These are phyloP conservation scores for Berkeleyomyces basicola DNA, from an alignment of 2,329 filamentous ascomycete genomes.

Conservation along the genomic window DNA sequence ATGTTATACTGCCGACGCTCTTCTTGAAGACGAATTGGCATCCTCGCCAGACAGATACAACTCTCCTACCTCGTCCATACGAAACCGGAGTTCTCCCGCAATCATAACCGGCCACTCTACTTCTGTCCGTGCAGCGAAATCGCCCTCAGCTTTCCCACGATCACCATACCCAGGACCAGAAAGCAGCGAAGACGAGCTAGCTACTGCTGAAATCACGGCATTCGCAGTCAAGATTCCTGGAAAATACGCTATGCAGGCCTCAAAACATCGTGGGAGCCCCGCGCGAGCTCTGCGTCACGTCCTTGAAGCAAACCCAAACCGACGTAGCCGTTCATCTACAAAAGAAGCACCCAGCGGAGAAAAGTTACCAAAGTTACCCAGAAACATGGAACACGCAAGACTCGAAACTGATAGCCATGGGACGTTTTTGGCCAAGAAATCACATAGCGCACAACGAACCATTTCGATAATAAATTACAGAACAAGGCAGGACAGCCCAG, in stretches of 20 bases:
- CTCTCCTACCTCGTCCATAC: neutral
- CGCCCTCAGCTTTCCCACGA: neutral
- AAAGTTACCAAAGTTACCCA: neutral
- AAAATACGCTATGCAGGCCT: neutral
- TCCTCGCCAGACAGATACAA: conserved; percentile 5
- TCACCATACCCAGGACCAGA: neutral
- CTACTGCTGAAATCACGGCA: neutral
- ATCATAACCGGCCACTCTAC: neutral
- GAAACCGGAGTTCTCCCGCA: neutral
- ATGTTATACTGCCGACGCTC: conserved; percentile 1
- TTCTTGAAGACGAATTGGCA: conserved; percentile 11
- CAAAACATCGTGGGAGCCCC: neutral
- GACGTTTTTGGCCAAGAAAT: too few relatives aligned
- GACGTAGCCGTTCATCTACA: neutral
- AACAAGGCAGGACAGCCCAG: neutral
- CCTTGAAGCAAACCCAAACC: neutral
- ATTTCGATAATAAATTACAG: too few relatives aligned
- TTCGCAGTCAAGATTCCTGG: neutral
- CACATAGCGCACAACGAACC: neutral
- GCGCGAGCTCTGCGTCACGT: neutral
- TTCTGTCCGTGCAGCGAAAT: neutral
- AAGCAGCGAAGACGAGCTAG: conserved; percentile 7
- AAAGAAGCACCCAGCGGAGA: neutral
- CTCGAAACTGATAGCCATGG: neutral
- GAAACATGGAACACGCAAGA: neutral